phyloP scores from a whole-genome alignment of 306 rosid species.

The Cicer cuneatum region DNA sequence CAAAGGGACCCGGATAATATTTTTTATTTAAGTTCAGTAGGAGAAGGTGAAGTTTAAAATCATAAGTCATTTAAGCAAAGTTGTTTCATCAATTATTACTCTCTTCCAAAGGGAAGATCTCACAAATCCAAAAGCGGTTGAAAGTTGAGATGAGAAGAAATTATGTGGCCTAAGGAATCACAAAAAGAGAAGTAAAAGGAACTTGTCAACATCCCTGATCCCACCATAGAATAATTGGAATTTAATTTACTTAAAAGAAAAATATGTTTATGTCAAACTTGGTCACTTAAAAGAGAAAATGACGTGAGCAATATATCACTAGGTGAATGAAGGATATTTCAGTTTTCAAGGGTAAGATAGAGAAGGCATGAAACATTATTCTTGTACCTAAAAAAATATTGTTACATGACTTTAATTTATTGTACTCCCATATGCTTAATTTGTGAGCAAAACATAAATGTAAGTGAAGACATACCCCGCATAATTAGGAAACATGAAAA shows the following conservation, averaged over 20 bases:
- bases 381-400: constrained; percentile 1
- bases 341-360: constrained; percentile 3
- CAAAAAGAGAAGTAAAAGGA: constrained; percentile 78
- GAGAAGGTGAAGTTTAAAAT: constrained; percentile 68
- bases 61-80: constrained; percentile 74
- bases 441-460: constrained; percentile 30
- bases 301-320: constrained; percentile 66
- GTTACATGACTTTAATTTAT: constrained; percentile 20
- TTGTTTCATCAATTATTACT: constrained; percentile 72
- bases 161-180: constrained; percentile 81
- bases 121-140: constrained; percentile 57
- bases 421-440: constrained; percentile 21
- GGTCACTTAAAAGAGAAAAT: constrained; percentile 44
- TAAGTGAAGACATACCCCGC: constrained; percentile 47
- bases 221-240: constrained; percentile 59
- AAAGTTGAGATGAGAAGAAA: constrained; percentile 71
- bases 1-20: constrained; percentile 55
- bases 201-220: constrained; percentile 78
- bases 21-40: constrained; percentile 51
- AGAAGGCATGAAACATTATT: constrained; percentile 34
- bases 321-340: constrained; percentile 1
- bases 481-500: constrained; percentile 42
- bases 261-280: constrained; percentile 35
- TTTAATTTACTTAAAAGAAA: constrained; percentile 40
- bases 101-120: constrained; percentile 57